Percentiles rank a stretch among this genome's conserved stretches.
phyloP scores from a whole-genome alignment of 2,329 filamentous ascomycete genomes.

The Teratosphaeria viscida region DNA sequence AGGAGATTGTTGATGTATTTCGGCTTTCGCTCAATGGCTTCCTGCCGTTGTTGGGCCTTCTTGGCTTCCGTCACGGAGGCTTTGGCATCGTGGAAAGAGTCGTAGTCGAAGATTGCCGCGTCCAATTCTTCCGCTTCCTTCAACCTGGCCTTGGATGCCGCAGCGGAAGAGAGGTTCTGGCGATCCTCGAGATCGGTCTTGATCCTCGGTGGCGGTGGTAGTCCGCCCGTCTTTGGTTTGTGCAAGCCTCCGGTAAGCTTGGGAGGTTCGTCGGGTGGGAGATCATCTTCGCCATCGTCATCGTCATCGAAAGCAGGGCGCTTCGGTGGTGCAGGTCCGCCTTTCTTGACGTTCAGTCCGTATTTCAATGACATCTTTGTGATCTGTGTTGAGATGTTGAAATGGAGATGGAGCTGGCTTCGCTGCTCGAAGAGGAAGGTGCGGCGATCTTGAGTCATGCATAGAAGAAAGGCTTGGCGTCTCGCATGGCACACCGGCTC shows the following conservation, averaged over 20 bases:
- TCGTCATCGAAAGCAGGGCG: constrained; percentile 17
- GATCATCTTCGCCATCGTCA: constrained; percentile 17
- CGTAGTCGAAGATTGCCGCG: constrained; percentile 74
- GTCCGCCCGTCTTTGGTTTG: constrained; percentile 18
- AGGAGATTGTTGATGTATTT: constrained; percentile 71
- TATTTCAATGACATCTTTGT: constrained; percentile 26
- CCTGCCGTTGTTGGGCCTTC: constrained; percentile 42
- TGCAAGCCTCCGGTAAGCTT: constrained; percentile 42
- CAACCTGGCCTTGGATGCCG: constrained; percentile 53
- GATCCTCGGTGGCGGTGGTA: constrained; percentile 31
- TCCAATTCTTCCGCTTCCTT: constrained; percentile 58
- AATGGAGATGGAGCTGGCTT: background rate
- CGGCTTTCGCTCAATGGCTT: constrained; percentile 52
- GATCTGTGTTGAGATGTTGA: background rate
- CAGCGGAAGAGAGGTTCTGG: constrained; percentile 53
- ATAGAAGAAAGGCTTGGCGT: background rate
- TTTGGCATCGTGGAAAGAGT: constrained; percentile 68
- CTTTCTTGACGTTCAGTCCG: constrained; percentile 26
- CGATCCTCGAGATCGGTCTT: constrained; percentile 28
- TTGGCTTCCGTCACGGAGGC: constrained; percentile 48
- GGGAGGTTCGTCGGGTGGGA: constrained; percentile 41
- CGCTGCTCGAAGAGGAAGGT: background rate
- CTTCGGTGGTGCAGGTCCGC: constrained; percentile 4
- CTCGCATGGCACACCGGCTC: no score
- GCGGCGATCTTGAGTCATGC: background rate